These are phyloP conservation scores for Trichoderma simmonsii DNA, from an alignment of 2,329 filamentous ascomycete species.

Conservation along the genomic window DNA sequence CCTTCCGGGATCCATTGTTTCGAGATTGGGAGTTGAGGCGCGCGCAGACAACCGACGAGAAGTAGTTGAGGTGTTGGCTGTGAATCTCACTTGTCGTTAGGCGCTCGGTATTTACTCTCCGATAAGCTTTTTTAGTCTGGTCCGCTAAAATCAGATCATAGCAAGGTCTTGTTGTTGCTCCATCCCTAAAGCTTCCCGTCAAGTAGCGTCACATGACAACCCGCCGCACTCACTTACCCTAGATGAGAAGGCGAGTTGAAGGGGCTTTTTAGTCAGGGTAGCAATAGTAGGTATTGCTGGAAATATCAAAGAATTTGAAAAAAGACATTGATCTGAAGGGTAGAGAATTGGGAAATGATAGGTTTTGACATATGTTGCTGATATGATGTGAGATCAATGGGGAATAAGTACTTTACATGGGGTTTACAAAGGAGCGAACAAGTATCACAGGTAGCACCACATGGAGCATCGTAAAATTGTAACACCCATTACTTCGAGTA, in stretches of 20 bases:
- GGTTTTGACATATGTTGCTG: background rate
- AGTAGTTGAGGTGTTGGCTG: background rate
- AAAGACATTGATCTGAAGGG: background rate
- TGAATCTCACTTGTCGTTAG: background rate
- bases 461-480: background rate
- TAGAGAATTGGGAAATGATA: background rate
- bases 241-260: background rate
- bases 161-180: background rate
- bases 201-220: slow-evolving; percentile 13
- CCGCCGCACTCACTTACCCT: background rate
- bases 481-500: background rate
- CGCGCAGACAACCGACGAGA: background rate
- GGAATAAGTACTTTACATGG: background rate
- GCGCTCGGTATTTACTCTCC: background rate
- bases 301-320: background rate
- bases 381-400: background rate
- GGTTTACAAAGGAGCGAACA: too few species aligned
- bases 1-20: slow-evolving; percentile 52
- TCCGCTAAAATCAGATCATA: slow-evolving; percentile 6
- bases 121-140: slow-evolving; percentile 17
- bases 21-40: background rate
- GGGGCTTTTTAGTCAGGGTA: background rate
- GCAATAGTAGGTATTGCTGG: background rate
- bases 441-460: background rate
- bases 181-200: background rate